These are phyloP conservation scores for Penicillium mononematosum DNA, from an alignment of 495 filamentous ascomycete species.

Conservation along the genomic window DNA sequence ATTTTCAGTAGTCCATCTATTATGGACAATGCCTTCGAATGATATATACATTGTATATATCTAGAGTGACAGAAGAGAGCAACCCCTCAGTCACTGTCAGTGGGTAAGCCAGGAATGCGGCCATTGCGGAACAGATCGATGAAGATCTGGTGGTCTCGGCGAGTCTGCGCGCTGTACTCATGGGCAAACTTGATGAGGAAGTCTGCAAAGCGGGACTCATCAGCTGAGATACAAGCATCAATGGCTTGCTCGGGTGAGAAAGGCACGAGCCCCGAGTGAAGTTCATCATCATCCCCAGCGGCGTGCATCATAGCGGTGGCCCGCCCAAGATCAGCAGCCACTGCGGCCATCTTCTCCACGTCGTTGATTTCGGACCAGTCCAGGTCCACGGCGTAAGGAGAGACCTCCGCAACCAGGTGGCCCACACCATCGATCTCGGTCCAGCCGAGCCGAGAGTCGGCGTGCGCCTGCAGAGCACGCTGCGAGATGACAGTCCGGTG, in stretches of 20 bases:
- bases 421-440: slow-evolving; percentile 21
- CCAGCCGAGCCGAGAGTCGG: slow-evolving; percentile 20
- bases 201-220: slow-evolving; percentile 7
- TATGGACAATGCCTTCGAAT: too few species aligned
- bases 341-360: slow-evolving; percentile 9
- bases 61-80: too few species aligned
- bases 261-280: slow-evolving; percentile 9
- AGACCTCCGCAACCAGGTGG: slow-evolving; percentile 20
- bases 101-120: too few species aligned
- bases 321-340: slow-evolving; percentile 14
- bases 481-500: slow-evolving; percentile 22
- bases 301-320: slow-evolving; percentile 23
- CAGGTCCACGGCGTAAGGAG: slow-evolving; percentile 17
- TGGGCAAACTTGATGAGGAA: slow-evolving; percentile 17
- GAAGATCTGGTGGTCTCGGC: slow-evolving; percentile 20
- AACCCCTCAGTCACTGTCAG: too few species aligned
- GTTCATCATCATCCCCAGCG: slow-evolving; percentile 12
- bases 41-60: too few species aligned
- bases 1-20: too few species aligned
- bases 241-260: not conserved
- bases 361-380: slow-evolving; percentile 23
- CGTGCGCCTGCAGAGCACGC: slow-evolving; percentile 18
- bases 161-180: slow-evolving; percentile 13
- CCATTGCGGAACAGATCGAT: slow-evolving; percentile 12
- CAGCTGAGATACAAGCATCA: not conserved